Evolutionary conservation across 345 rosid species (phyloP).

Genomic region (Trapa bicornis): DNA sequence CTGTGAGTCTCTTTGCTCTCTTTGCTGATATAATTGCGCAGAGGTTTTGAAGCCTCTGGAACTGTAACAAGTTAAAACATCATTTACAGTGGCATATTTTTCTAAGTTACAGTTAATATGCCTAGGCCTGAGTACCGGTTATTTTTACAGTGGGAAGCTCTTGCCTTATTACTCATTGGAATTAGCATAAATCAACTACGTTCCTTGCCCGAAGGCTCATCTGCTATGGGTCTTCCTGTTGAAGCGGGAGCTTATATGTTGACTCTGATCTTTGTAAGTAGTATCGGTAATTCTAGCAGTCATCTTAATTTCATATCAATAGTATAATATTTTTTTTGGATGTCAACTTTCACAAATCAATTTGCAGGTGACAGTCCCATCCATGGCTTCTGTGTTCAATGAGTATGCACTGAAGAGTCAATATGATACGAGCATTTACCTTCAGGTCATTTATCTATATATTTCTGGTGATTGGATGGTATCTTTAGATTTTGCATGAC

Average conservation of each 20-base stretch:
- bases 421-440: constrained; percentile 93
- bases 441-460: constrained; percentile 54
- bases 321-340: background rate
- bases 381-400: constrained; percentile 92
- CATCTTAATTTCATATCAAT: background rate
- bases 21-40: background rate
- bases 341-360: background rate
- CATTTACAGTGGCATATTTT: background rate
- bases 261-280: constrained; percentile 82
- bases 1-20: background rate
- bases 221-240: constrained; percentile 63
- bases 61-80: background rate
- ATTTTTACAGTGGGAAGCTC: constrained; percentile 89
- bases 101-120: background rate
- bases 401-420: constrained; percentile 98
- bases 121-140: constrained; percentile 6
- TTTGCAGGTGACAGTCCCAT: constrained; percentile 82
- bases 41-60: background rate
- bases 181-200: constrained; percentile 87
- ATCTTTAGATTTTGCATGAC: background rate
- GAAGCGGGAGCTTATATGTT: constrained; percentile 78
- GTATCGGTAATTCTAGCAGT: background rate
- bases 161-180: constrained; percentile 84
- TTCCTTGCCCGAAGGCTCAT: constrained; percentile 67
- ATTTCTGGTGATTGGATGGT: background rate